Conservation (phyloP, 208 protist genomes). For the Porcisia hertigi region DNA sequence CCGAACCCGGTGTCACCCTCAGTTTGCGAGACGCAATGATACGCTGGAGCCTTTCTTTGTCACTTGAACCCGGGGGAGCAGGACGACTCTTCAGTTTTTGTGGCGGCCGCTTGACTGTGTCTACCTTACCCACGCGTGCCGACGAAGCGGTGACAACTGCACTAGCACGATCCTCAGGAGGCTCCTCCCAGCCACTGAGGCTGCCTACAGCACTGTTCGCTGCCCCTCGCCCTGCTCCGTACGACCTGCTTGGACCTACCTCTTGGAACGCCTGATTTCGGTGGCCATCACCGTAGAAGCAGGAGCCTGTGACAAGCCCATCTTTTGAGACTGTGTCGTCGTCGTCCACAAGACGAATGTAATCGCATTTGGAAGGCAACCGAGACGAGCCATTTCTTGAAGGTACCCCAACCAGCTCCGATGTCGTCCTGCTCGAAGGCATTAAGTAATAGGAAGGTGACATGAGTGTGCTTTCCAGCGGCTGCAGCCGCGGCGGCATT, state of each 20-base stretch:
- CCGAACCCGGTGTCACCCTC: constrained; percentile 18
- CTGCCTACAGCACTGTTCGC: constrained; percentile 7
- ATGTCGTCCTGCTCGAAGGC: background rate
- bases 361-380: constrained; percentile 13
- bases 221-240: background rate
- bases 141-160: background rate
- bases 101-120: constrained; percentile 12
- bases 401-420: background rate
- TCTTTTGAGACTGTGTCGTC: background rate
- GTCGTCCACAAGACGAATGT: constrained; percentile 35
- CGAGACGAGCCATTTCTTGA: background rate
- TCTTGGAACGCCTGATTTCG: constrained; percentile 6
- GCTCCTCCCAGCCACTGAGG: constrained; percentile 30
- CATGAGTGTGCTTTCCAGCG: background rate
- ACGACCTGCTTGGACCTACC: background rate
- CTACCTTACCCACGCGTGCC: constrained; percentile 6
- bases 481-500: constrained; percentile 4
- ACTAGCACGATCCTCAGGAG: constrained; percentile 14
- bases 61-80: background rate
- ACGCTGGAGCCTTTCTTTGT: constrained; percentile 39
- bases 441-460: background rate
- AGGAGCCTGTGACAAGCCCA: background rate
- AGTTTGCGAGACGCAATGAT: constrained; percentile 42
- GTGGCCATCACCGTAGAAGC: constrained; percentile 10
- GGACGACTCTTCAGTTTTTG: constrained; percentile 5